Base-by-base conservation (phyloP, 345 rosid genomes). In the Pistacia integerrima region DNA sequence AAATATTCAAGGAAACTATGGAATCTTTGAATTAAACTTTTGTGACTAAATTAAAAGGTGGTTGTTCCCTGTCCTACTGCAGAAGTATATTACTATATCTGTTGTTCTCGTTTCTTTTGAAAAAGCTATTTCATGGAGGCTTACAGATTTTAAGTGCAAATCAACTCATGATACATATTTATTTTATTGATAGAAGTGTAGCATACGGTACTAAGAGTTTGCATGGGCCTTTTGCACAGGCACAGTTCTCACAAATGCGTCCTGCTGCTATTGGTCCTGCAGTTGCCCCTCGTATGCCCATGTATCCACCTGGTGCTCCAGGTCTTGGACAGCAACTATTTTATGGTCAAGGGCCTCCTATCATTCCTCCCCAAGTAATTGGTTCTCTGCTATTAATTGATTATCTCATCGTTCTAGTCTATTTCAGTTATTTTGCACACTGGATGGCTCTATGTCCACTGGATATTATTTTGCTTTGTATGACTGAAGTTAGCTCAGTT, bases 301-400 rank as follows among this genome's bases (percentile, higher is more conserved):
- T 93, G 71, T 95, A 89, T 76, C 91, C 97, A 20, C 90, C 93
- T 48, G 94, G 91, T 48, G 91, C 88, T 65, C 88, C 97, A 0
- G 93, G 94, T 7, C 81, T 90, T 38, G 97, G 99, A 75, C 97
- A 88, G 63, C 97, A 88, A 76, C 73, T 95, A 61, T 88, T 93
- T 75, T 94, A 93, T 82, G 98, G 93, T 72, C 98, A 93, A 83
- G 88, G 82, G 22, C 95, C 97, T n/a, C 92, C 90, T 64, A 87
- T 95, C 66, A 88, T 92, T 44, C 94, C 94, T 73, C 88, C 89
- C 18, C 99, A 93, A 85, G 98, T 95, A 85, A 57, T 44, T 54
- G 46, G 38, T 54, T 33, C 38, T 54, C 65, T 55, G 11, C 20
- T 20, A 35, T 54, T 22, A 65, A 48, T 74, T 25, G 17, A 64